Base-by-base conservation (phyloP, 257 asterid genomes). In the Forsythia viridissima region DNA sequence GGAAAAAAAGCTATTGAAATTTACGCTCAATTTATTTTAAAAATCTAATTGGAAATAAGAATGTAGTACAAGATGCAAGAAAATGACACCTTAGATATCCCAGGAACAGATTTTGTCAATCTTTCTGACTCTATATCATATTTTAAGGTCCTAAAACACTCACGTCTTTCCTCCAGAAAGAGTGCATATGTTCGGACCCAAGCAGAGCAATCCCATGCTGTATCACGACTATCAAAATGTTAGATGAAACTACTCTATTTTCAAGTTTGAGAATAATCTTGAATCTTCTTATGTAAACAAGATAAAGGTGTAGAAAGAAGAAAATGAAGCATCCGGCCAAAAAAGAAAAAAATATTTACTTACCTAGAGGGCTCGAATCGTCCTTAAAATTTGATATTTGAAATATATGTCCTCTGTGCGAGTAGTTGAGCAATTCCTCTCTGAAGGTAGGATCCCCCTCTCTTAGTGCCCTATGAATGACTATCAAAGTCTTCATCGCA, bases 121-220 rank as follows among this genome's bases (percentile, higher is more conserved):
- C 86, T 87, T 34, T 92, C 97, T 0, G 94, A 73, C 71, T 91
- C 97, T 41, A 91, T 85, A 74, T 94, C 97, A 61, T 82, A 86
- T 74, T 80, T 83, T 79, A 92, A 78, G 70, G 83, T 83, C 79
- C 97, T 87, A 77, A 87, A 90, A 61, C 97, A 94, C 82, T 92
- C 97, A 0, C 92, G 82, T 75, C 97, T 89, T 88, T 94, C 97
- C 89, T 94, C 98, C 3, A 94, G 78, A 89, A 86, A 94, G 36
- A 91, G 89, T 12, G 97, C 97, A 71, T 94, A 94, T 11, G 97
- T 80, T 21, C 98, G 86, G 1, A 94, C 90, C 97, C 98, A 94
- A 34, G 94, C 91, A 44, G 97, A 90, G 84, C 98, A 94, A 84
- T 94, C 98, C 97, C 97, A 94, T 68, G 98, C 98, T 94, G 90